These are phyloP conservation scores for Xylaria nigripes DNA, from an alignment of 495 filamentous ascomycete species.

Conservation along the genomic window DNA sequence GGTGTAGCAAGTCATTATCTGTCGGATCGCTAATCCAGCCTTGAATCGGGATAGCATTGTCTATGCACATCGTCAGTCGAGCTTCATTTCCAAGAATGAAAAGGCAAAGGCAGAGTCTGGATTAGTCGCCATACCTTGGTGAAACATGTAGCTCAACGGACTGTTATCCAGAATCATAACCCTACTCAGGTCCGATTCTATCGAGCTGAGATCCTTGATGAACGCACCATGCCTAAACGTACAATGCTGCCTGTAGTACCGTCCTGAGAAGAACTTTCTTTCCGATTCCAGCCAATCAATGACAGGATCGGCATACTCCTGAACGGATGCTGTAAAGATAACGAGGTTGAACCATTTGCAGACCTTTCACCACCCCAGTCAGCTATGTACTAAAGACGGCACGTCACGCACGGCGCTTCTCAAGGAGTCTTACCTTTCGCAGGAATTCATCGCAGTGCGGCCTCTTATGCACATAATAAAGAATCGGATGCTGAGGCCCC, in stretches of 20 bases:
- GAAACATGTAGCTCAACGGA: slow-evolving; percentile 96
- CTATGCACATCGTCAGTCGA: slow-evolving; percentile 35
- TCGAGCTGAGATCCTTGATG: slow-evolving; percentile 93
- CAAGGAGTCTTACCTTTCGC: slow-evolving; percentile 54
- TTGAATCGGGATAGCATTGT: slow-evolving; percentile 91
- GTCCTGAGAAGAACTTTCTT: slow-evolving; percentile 83
- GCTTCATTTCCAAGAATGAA: not conserved
- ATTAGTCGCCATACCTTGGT: slow-evolving; percentile 62
- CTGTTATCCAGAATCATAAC: slow-evolving; percentile 99
- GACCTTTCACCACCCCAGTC: slow-evolving; percentile 38
- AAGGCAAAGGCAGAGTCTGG: not conserved
- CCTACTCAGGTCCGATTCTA: slow-evolving; percentile 91
- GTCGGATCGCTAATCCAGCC: slow-evolving; percentile 90
- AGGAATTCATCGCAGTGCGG: slow-evolving; percentile 96
- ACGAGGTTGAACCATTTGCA: slow-evolving; percentile 99
- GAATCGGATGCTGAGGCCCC: slow-evolving; percentile 86
- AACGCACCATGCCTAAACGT: slow-evolving; percentile 91
- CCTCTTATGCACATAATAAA: slow-evolving; percentile 98
- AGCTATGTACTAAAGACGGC: slow-evolving; percentile 2
- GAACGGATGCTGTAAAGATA: slow-evolving; percentile 91
- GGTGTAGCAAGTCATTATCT: slow-evolving; percentile 80
- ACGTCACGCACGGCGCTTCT: not conserved
- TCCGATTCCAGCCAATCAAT: slow-evolving; percentile 98
- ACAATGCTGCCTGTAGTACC: slow-evolving; percentile 95
- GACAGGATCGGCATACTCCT: slow-evolving; percentile 97